These are phyloP conservation scores for Epichloe typhina DNA, from an alignment of 2,329 filamentous ascomycete genomes.

Conservation along the genomic window DNA sequence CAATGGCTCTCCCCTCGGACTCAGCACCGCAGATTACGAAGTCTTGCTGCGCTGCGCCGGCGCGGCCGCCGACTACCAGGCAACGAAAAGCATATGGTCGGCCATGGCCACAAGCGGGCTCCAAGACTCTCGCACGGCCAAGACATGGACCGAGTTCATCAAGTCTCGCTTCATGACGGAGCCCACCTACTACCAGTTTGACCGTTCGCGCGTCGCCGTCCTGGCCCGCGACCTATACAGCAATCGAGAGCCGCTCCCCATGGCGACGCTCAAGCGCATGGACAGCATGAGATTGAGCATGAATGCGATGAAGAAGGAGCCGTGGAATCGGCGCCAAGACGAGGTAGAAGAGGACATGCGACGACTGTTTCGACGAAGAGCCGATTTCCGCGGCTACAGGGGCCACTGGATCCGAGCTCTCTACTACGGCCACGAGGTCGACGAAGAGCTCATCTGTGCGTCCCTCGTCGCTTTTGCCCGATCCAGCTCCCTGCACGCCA, in stretches of 20 bases:
- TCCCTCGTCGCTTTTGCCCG: slow-evolving; percentile 30
- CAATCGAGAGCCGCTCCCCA: slow-evolving; percentile 6
- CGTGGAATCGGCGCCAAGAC: slow-evolving; percentile 18
- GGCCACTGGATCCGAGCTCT: slow-evolving; percentile 17
- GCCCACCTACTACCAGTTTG: slow-evolving; percentile 32
- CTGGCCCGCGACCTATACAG: slow-evolving; percentile 25
- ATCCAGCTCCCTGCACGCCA: slow-evolving; percentile 19
- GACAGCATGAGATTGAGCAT: slow-evolving; percentile 19
- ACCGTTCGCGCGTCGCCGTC: slow-evolving; percentile 26
- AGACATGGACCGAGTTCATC: slow-evolving; percentile 31
- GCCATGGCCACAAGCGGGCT: slow-evolving; percentile 16
- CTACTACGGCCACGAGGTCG: slow-evolving; percentile 15
- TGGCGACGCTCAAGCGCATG: slow-evolving; percentile 12
- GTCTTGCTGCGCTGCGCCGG: slow-evolving; percentile 34
- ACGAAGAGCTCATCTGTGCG: slow-evolving; percentile 27
- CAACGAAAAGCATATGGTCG: slow-evolving; percentile 23
- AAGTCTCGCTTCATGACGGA: slow-evolving; percentile 34
- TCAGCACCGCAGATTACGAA: slow-evolving; percentile 29
- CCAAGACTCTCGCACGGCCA: slow-evolving; percentile 17
- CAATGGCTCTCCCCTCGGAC: slow-evolving; percentile 10
- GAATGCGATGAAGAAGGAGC: slow-evolving; percentile 14
- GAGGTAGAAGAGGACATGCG: slow-evolving; percentile 14
- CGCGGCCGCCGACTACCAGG: slow-evolving; percentile 24
- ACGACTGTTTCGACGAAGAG: slow-evolving; percentile 15
- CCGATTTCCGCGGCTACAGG: slow-evolving; percentile 13